Conservation (phyloP, 495 filamentous ascomycete genomes). For the Penicillium flavigenum region DNA sequence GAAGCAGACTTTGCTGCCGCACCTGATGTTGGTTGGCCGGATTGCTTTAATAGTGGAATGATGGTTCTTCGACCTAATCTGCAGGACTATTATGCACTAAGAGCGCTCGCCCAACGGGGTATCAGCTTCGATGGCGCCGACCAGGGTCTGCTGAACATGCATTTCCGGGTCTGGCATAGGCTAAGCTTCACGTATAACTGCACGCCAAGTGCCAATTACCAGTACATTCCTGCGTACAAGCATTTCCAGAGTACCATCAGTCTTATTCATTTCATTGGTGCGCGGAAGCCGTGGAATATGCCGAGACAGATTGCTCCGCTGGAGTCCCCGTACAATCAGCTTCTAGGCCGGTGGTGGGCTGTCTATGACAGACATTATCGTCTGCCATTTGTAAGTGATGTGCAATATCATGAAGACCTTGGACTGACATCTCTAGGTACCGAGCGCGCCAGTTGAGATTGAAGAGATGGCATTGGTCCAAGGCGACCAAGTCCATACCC, state of each 20-base stretch:
- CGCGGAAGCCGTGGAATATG: constrained; percentile 83
- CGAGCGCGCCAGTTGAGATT: neutral
- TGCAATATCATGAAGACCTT: neutral
- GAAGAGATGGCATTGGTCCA: neutral
- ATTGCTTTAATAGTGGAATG: constrained; percentile 95
- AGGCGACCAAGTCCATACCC: neutral
- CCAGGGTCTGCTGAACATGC: constrained; percentile 92
- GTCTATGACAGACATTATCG: constrained; percentile 85
- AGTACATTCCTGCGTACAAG: constrained; percentile 90
- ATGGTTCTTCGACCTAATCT: constrained; percentile 87
- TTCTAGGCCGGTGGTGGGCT: constrained; percentile 84
- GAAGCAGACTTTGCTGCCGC: constrained; percentile 79
- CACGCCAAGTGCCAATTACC: constrained; percentile 90
- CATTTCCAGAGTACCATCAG: constrained; percentile 87
- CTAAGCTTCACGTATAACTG: constrained; percentile 96
- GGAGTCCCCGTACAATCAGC: constrained; percentile 72
- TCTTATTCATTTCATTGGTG: constrained; percentile 90
- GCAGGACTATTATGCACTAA: constrained; percentile 82
- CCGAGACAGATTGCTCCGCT: constrained; percentile 58
- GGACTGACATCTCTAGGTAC: constrained; percentile 24
- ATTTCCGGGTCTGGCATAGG: constrained; percentile 84
- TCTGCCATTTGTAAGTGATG: constrained; percentile 31
- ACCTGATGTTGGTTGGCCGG: constrained; percentile 97
- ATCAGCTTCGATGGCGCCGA: constrained; percentile 97
- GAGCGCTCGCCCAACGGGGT: constrained; percentile 76